Evolutionary conservation across 2,329 filamentous ascomycete genomes (phyloP).

Genomic region (Mycosphaerelloides madeirae): DNA sequence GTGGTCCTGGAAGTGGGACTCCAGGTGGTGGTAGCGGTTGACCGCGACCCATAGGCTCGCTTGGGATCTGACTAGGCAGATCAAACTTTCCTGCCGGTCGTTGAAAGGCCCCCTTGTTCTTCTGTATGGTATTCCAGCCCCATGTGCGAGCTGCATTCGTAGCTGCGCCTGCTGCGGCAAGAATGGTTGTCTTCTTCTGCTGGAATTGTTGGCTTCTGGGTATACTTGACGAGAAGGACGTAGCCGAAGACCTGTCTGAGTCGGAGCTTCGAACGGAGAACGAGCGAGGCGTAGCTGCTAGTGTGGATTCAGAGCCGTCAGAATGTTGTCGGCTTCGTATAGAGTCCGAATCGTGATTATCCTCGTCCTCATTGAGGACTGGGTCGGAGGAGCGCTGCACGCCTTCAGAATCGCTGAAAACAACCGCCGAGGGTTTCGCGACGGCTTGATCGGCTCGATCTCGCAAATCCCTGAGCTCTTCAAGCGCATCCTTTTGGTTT

Average conservation of each 20-base stretch:
- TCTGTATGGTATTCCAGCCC: conserved; percentile 29
- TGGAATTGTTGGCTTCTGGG: conserved; percentile 5
- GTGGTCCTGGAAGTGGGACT: conserved; percentile 60
- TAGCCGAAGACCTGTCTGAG: conserved; percentile 10
- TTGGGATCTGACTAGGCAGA: neutral
- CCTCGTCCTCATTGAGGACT: neutral
- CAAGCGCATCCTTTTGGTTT: conserved; percentile 26
- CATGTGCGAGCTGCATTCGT: conserved; percentile 30
- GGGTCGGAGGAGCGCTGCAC: neutral
- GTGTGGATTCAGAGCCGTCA: conserved; percentile 6
- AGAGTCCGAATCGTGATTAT: neutral
- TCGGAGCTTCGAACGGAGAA: conserved; percentile 15
- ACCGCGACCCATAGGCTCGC: conserved; percentile 72
- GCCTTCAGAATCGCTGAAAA: conserved; percentile 1
- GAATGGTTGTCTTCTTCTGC: conserved; percentile 24
- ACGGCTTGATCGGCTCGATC: conserved; percentile 14
- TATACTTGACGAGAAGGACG: conserved; percentile 7
- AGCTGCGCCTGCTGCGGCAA: conserved; percentile 31
- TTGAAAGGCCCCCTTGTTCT: conserved; percentile 12
- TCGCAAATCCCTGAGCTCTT: conserved; percentile 27
- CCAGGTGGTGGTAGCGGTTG: conserved; percentile 78
- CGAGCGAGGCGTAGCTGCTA: conserved; percentile 7
- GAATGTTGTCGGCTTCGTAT: neutral
- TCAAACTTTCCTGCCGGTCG: conserved; percentile 39
- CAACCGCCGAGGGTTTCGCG: neutral